A percentile compares a stretch with the other conserved stretches of the same genome.
Evolutionary conservation across 352 stramenopile species (phyloP).

Genomic region (Phytophthora fragariae): DNA sequence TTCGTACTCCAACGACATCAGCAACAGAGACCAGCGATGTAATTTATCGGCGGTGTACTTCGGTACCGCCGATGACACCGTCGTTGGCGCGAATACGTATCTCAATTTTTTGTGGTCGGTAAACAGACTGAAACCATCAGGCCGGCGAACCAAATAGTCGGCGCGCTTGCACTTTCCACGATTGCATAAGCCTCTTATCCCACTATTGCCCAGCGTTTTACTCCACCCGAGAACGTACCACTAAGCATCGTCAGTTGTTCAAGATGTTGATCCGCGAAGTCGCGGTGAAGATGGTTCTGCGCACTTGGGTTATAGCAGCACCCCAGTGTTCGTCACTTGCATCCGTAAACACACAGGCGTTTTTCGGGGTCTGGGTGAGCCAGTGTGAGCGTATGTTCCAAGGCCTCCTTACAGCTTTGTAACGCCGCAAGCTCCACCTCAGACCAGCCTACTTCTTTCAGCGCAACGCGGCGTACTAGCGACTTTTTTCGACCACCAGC

Average conservation of each 20-base stretch:
- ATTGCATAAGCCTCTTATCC: conserved; percentile 19
- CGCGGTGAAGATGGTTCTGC: not conserved
- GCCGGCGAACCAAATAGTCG: conserved; percentile 15
- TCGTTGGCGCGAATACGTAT: conserved; percentile 14
- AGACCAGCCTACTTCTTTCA: not conserved
- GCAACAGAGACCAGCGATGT: conserved; percentile 5
- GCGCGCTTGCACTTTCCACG: conserved; percentile 7
- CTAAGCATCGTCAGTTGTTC: conserved; percentile 15
- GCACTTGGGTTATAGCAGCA: conserved; percentile 9
- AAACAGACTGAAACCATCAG: conserved; percentile 16
- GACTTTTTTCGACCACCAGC: conserved; percentile 9
- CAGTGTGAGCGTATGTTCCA: conserved; percentile 2
- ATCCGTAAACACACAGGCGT: conserved; percentile 8
- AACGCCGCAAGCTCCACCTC: not conserved
- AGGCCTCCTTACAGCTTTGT: not conserved
- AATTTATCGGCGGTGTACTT: conserved; percentile 19
- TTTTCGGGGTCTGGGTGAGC: conserved; percentile 2
- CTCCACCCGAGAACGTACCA: conserved; percentile 7
- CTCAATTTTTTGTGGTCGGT: conserved; percentile 27
- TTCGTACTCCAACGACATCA: conserved; percentile 10
- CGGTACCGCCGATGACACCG: not conserved
- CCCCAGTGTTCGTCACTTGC: conserved; percentile 11
- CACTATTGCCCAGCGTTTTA: conserved; percentile 12
- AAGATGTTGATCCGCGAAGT: conserved; percentile 12
- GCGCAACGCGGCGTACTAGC: not conserved